Conservation (phyloP, 441 rosid species). For the Arabidopsis hybrid region DNA sequence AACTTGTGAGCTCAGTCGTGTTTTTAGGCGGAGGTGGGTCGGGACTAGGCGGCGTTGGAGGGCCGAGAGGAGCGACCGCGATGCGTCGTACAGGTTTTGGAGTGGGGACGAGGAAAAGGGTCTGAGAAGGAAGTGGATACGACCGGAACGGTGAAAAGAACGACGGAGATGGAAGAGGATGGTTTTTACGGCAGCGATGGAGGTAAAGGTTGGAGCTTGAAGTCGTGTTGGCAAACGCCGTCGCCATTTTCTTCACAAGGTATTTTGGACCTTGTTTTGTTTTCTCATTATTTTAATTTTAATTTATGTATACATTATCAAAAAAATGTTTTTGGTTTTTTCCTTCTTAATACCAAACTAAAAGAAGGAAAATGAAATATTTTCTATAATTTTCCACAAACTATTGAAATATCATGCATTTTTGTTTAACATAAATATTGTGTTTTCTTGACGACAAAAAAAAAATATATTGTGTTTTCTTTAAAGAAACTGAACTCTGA, state of each 20-base stretch:
- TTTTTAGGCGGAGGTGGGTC: slow-evolving; percentile 52
- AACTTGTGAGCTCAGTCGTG: slow-evolving; percentile 45
- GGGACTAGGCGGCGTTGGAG: slow-evolving; percentile 54
- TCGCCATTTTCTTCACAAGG: slow-evolving; percentile 26
- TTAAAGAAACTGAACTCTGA: no score
- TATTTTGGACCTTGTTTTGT: not conserved
- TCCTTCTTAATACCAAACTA: no score
- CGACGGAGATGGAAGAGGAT: slow-evolving; percentile 4
- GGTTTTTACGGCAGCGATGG: slow-evolving; percentile 5
- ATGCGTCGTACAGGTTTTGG: slow-evolving; percentile 33
- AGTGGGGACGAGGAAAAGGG: slow-evolving; percentile 25
- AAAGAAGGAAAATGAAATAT: no score
- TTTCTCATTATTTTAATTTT: not conserved
- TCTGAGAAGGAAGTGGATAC: slow-evolving; percentile 21
- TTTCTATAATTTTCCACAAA: no score
- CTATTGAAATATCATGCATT: no score
- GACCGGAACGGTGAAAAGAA: not conserved
- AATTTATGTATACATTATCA: no score
- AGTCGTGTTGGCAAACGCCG: slow-evolving; percentile 4
- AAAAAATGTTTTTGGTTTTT: no score
- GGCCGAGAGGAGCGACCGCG: slow-evolving; percentile 50
- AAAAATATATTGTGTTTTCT: no score
- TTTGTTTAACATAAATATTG: no score
- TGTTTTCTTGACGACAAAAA: no score
- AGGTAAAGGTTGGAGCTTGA: slow-evolving; percentile 30